Conservation (phyloP, 139 green algal species). For the Coelastrella sp. region DNA sequence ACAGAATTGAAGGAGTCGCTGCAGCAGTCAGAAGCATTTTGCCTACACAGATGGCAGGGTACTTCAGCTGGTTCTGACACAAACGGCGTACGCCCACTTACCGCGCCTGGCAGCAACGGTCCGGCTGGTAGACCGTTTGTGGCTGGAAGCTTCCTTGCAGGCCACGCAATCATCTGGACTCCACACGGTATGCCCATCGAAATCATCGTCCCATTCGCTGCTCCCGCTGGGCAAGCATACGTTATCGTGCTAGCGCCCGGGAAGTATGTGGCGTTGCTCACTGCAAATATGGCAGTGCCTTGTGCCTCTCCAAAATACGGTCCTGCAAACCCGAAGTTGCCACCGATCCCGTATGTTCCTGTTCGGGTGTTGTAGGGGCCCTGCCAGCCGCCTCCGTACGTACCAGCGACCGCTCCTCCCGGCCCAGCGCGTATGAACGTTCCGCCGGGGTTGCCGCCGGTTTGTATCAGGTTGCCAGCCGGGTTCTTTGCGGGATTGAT, state of each 20-base stretch:
- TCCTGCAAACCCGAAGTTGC: slow-evolving; percentile 13
- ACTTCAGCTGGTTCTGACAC: no score
- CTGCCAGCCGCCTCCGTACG: slow-evolving; percentile 16
- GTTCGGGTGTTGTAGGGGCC: slow-evolving; percentile 22
- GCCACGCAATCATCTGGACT: neutral
- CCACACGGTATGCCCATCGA: slow-evolving; percentile 28
- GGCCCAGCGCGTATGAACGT: neutral
- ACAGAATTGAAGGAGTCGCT: no score
- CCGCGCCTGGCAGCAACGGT: neutral
- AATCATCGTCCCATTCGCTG: neutral
- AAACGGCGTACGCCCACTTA: neutral
- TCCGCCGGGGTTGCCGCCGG: slow-evolving; percentile 1
- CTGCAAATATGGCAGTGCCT: neutral
- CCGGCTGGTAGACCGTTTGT: neutral
- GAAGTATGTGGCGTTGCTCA: slow-evolving; percentile 1
- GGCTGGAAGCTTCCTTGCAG: neutral
- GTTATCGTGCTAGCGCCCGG: neutral
- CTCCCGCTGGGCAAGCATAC: slow-evolving; percentile 2
- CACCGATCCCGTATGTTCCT: slow-evolving; percentile 19
- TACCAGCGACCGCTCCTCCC: neutral
- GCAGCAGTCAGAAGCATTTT: no score
- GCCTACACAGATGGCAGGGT: no score
- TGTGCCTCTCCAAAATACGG: slow-evolving; percentile 10
- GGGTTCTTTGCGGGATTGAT: slow-evolving; percentile 3
- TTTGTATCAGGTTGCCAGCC: slow-evolving; percentile 20